These are phyloP conservation scores for Verticillium longisporum DNA, from an alignment of 2,329 filamentous ascomycete genomes.

Conservation along the genomic window DNA sequence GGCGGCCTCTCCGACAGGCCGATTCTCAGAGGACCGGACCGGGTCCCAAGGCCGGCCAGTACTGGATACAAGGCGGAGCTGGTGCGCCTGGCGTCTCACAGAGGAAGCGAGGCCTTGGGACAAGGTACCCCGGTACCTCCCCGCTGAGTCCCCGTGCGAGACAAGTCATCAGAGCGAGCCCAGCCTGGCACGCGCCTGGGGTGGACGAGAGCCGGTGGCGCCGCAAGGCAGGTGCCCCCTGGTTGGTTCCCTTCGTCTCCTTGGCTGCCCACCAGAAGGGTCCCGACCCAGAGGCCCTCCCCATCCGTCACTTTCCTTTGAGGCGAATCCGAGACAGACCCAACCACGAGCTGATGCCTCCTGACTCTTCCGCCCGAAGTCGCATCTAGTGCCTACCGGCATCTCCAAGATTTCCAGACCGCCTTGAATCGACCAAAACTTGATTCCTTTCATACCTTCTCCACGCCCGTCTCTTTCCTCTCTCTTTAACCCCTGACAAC, in stretches of 20 bases:
- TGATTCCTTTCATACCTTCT: not conserved
- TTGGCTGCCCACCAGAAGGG: not conserved
- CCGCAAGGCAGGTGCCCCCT: not conserved
- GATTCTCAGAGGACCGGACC: not conserved
- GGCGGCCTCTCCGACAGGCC: not conserved
- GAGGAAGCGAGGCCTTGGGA: not conserved
- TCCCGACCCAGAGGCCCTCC: not conserved
- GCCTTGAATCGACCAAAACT: not conserved
- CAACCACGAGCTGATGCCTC: not conserved
- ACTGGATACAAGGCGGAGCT: not conserved
- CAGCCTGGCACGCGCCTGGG: no score
- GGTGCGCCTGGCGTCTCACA: not conserved
- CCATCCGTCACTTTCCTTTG: not conserved
- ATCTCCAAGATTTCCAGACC: not conserved
- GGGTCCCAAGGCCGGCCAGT: not conserved
- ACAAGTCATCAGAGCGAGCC: not conserved
- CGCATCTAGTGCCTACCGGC: not conserved
- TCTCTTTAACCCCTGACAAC: not conserved
- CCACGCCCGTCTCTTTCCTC: not conserved
- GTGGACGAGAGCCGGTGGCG: not conserved
- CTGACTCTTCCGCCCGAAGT: not conserved
- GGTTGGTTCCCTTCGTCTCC: not conserved
- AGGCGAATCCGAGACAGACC: not conserved
- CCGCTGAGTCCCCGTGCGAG: not conserved
- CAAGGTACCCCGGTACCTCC: not conserved